A percentile compares a stretch with the other conserved stretches of the same genome.
phyloP scores from a whole-genome alignment of 768 basidiomycete genomes.

The Phylloporus sp. region DNA sequence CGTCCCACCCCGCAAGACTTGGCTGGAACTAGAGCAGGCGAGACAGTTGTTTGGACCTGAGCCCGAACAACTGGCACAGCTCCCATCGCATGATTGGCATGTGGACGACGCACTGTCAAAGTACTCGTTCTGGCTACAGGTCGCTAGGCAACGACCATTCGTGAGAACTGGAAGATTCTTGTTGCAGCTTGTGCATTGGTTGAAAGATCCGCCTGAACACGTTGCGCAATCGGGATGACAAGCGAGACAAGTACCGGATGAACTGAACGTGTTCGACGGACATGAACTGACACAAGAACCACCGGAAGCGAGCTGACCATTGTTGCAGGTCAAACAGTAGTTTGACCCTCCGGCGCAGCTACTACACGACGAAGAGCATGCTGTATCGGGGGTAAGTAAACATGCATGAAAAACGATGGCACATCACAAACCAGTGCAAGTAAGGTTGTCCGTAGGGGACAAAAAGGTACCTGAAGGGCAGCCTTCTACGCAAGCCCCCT shows the following conservation, averaged over 20 bases:
- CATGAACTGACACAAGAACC: constrained; percentile 78
- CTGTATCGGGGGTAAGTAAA: constrained; percentile 29
- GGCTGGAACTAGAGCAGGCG: constrained; percentile 61
- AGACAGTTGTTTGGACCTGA: constrained; percentile 66
- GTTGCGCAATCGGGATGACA: constrained; percentile 88
- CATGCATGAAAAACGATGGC: background rate
- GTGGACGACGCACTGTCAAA: constrained; percentile 61
- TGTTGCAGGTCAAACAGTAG: constrained; percentile 72
- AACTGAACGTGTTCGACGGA: constrained; percentile 65
- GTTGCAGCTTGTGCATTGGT: constrained; percentile 74
- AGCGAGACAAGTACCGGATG: constrained; percentile 60
- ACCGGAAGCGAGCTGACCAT: constrained; percentile 59
- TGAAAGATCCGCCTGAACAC: constrained; percentile 75
- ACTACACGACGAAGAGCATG: constrained; percentile 70
- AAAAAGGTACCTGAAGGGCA: constrained; percentile 77
- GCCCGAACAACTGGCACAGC: constrained; percentile 76
- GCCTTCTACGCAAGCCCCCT: constrained; percentile 62
- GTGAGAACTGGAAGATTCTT: constrained; percentile 65
- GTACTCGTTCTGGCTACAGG: constrained; percentile 69
- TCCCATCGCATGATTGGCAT: constrained; percentile 70
- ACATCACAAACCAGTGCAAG: constrained; percentile 60
- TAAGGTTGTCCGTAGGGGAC: constrained; percentile 65
- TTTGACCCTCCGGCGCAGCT: constrained; percentile 65
- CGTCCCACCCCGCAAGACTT: constrained; percentile 59
- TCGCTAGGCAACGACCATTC: constrained; percentile 74